Conservation (phyloP, 164 flowering plant species). For the Piper betle region DNA sequence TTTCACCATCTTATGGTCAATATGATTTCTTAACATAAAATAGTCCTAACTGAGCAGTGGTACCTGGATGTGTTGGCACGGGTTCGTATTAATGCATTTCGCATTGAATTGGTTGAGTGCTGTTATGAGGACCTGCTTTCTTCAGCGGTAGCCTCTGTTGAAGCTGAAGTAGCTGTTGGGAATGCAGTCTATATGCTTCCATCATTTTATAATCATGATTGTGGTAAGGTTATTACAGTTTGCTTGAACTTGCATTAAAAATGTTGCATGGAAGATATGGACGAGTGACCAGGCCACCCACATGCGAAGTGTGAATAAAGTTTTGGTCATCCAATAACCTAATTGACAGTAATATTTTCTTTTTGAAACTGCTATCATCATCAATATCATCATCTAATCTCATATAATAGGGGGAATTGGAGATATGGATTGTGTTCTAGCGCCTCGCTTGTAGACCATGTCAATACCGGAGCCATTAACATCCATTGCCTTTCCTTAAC, state of each 20-base stretch:
- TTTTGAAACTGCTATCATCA: too few species aligned
- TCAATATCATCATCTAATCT: too few species aligned
- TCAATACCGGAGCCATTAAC: too few species aligned
- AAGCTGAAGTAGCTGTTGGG: slow-evolving; percentile 58
- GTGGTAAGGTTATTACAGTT: slow-evolving; percentile 25
- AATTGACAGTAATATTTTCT: too few species aligned
- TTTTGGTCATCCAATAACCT: too few species aligned
- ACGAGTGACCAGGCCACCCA: neutral
- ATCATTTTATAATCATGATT: slow-evolving; percentile 55
- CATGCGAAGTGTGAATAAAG: neutral
- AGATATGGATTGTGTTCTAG: too few species aligned
- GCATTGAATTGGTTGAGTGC: slow-evolving; percentile 64
- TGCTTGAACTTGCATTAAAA: neutral
- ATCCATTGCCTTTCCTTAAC: too few species aligned
- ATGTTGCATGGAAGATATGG: neutral
- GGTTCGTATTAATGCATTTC: slow-evolving; percentile 85
- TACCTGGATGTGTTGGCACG: slow-evolving; percentile 62
- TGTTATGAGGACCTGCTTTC: slow-evolving; percentile 63
- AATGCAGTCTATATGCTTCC: slow-evolving; percentile 54
- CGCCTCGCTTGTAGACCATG: too few species aligned
- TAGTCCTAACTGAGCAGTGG: slow-evolving; percentile 80
- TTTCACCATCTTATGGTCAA: neutral
- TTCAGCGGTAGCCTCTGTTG: slow-evolving; percentile 62
- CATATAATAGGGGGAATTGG: too few species aligned
- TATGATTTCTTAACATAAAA: slow-evolving; percentile 29